Base-by-base conservation (phyloP, 148 eudicot species). In the Rhododendron ferrugineum region DNA sequence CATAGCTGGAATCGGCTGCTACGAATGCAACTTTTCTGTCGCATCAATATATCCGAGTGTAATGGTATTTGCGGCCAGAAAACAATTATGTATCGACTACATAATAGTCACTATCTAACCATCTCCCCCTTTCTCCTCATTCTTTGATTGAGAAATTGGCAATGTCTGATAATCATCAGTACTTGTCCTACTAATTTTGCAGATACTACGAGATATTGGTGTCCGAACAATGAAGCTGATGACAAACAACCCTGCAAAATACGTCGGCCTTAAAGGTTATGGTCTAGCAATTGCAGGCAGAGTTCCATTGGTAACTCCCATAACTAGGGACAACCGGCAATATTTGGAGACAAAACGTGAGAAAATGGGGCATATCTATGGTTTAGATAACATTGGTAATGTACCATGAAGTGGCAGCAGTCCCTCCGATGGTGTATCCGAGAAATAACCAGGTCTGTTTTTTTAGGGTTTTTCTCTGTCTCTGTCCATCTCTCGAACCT, bases 241-340 rank as follows among this genome's bases (percentile, higher is more conserved):
- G 98, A 95, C 98, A 46, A 95, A 95, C 91, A 95, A 94, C 86
- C 98, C 98, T 13, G 93, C 98, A 46, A 95, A 95, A 85, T 95
- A 94, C 83, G 58, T 70, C 0, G 98, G 98, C 66, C 93, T 95
- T 74, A 94, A 93, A 89, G 98, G 98, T 49, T 94, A 95, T 34
- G 98, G 98, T 47, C 92, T 95, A 73, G 91, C 93, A 49, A 87
- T 95, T 77, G 88, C 95, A 20, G 98, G 93, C 36, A 87, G 98
- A 89, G 98, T 95, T 22, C 98, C 98, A n/a, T 93, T 95, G 79
- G 76, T 93, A 81, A 94, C 98, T 32, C 94, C 93, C 16, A 91
- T 94, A 82, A 94, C 97, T 49, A 91, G 68, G 84, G 97, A 94
- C 75, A 95, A 95, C 89, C 89, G 91, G 90, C 91, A 93, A 90